Percentiles rank a stretch among this genome's conserved stretches.
These are phyloP conservation scores for Coemansia sp. DNA, from an alignment of 192 early-diverging fungal genomes.

Conservation along the genomic window DNA sequence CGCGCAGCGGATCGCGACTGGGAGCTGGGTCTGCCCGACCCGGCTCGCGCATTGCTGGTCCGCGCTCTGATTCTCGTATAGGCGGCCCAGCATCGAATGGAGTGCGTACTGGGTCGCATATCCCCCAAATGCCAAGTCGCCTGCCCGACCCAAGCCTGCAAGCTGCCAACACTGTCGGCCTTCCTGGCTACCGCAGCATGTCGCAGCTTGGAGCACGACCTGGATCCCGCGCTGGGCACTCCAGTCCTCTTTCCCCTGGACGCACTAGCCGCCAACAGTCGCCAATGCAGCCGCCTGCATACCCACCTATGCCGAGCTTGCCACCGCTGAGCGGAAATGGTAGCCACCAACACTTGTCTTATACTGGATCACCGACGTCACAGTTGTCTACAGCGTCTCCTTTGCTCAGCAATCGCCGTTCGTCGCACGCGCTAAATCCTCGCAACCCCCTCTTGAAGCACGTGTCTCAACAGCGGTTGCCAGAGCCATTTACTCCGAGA, in stretches of 20 bases:
- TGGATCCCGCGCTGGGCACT: constrained; percentile 31
- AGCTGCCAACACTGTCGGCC: not conserved
- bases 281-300: constrained; percentile 1
- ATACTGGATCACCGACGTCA: constrained; percentile 4
- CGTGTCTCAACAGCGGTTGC: constrained; percentile 20
- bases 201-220: constrained; percentile 40
- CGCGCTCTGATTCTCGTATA: constrained; percentile 30
- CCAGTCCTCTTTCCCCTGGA: constrained; percentile 24
- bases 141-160: not conserved
- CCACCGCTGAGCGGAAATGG: not conserved
- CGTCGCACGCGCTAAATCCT: constrained; percentile 10
- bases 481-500: constrained; percentile 29
- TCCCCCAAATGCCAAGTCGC: constrained; percentile 16
- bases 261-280: constrained; percentile 12
- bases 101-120: not conserved
- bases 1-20: constrained; percentile 43
- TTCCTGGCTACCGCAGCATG: constrained; percentile 25
- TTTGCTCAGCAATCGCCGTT: constrained; percentile 12
- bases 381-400: constrained; percentile 10
- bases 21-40: constrained; percentile 25
- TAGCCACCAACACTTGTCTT: constrained; percentile 5
- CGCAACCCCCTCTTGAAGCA: constrained; percentile 27
- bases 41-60: constrained; percentile 32
- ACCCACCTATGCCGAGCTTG: constrained; percentile 5
- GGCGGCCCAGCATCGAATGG: not conserved